Evolutionary conservation across 306 rosid genomes (phyloP).

Genomic region (Clitoria ternatea): DNA sequence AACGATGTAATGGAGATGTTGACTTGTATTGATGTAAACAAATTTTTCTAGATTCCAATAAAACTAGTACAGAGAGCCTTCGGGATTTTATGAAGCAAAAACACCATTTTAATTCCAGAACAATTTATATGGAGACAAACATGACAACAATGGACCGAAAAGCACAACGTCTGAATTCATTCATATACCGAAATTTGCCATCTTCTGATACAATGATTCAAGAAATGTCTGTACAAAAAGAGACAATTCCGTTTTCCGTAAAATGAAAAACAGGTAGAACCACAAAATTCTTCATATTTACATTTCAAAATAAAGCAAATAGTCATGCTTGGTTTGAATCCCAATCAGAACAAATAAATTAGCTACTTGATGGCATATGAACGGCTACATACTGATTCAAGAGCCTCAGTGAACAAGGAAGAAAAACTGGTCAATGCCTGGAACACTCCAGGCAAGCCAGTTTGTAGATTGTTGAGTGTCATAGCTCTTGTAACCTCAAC

Average conservation of each 20-base stretch:
- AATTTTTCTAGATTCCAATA: not conserved
- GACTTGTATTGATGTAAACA: not conserved
- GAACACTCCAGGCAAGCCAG: slow-evolving; percentile 97
- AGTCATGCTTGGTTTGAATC: slow-evolving; percentile 6
- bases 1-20: too few species aligned
- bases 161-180: slow-evolving; percentile 20
- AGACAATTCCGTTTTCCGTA: slow-evolving; percentile 28
- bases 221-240: slow-evolving; percentile 45
- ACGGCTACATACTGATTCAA: slow-evolving; percentile 61
- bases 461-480: slow-evolving; percentile 91
- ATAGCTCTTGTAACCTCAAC: slow-evolving; percentile 88
- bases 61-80: not conserved
- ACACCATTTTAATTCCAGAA: not conserved
- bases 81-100: not conserved
- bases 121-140: not conserved
- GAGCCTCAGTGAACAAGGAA: slow-evolving; percentile 72
- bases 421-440: slow-evolving; percentile 91
- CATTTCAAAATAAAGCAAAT: slow-evolving; percentile 36
- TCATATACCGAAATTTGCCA: slow-evolving; percentile 25
- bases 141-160: not conserved
- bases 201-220: slow-evolving; percentile 38
- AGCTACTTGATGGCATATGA: slow-evolving; percentile 69
- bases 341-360: slow-evolving; percentile 12
- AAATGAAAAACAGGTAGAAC: not conserved
- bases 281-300: slow-evolving; percentile 60